These are phyloP conservation scores for Serendipita indica DNA, from an alignment of 768 basidiomycete species.

Conservation along the genomic window DNA sequence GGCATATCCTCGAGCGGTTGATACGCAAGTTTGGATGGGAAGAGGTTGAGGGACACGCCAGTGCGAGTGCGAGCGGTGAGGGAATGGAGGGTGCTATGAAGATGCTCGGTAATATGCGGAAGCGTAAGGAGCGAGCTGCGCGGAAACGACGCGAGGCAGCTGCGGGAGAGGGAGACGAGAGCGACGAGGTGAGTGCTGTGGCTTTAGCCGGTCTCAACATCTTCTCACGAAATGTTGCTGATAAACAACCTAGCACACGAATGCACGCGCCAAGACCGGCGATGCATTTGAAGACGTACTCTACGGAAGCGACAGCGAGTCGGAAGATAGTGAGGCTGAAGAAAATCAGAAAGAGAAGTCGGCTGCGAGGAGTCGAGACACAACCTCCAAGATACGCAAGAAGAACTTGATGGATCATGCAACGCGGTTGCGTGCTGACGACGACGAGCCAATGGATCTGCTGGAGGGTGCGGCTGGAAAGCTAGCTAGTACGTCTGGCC, in stretches of 20 bases:
- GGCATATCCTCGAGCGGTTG: constrained; percentile 94
- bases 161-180: constrained; percentile 38
- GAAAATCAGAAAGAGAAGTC: constrained; percentile 22
- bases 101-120: constrained; percentile 86
- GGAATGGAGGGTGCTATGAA: constrained; percentile 67
- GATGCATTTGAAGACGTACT: constrained; percentile 95
- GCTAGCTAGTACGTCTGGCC: constrained; percentile 51
- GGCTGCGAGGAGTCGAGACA: constrained; percentile 21
- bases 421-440: constrained; percentile 65
- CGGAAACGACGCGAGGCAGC: constrained; percentile 51
- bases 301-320: constrained; percentile 90
- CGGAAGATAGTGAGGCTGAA: constrained; percentile 57
- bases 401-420: constrained; percentile 29
- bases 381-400: constrained; percentile 19
- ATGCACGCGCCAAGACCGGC: constrained; percentile 47
- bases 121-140: constrained; percentile 87
- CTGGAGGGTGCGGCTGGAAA: constrained; percentile 62
- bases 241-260: constrained; percentile 34
- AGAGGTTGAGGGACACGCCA: constrained; percentile 48
- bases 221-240: background rate
- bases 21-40: constrained; percentile 82
- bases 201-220: background rate
- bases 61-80: constrained; percentile 28
- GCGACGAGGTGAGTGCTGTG: constrained; percentile 30
- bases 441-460: constrained; percentile 91